Evolutionary conservation across 208 protist genomes (phyloP), one percentile per base, ranked within the genome.

Genomic region (Angomonas ambiguus): DNA sequence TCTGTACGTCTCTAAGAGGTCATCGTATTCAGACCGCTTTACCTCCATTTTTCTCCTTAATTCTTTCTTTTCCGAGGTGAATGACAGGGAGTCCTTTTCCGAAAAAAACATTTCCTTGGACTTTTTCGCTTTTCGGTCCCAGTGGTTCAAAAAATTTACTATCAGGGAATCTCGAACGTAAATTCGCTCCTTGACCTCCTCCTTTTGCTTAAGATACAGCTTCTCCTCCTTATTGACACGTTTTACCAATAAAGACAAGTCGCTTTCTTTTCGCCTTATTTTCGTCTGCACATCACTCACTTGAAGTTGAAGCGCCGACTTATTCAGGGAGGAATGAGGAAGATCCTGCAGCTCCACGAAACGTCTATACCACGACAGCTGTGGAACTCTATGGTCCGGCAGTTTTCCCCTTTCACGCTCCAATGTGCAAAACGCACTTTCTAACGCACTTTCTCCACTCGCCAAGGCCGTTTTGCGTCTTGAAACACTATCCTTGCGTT

Each of bases 41-140:
- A n/a, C n/a, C n/a, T n/a, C n/a, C n/a, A n/a, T n/a, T n/a, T 62
- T 65, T 56, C 64, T 69, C 68, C 62, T 69, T 74, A 34, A 33
- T 31, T 34, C n/a, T n/a, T n/a, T n/a, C n/a, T n/a, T n/a, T n/a
- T n/a, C n/a, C n/a, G n/a, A n/a, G n/a, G n/a, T n/a, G 63, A 60
- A 10, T 51, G n/a, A 48, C 11, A n/a, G 38, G 13, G 18, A 48
- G 38, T 11, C 11, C 16, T 45, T 45, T 8, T 8, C 38, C 38
- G 8, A 8, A 16, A 16, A 8, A n/a, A 45, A 45, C 16, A n/a
- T 8, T 8, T 45, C 38, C 38, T 45, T 45, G 38, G 38, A 8
- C 8, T 16, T 8, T 8, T 45, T 45, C 11, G 38, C 38, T n/a
- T 16, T 8, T n/a, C 16, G 38, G 11, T 45, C 38, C 38, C 38